Evolutionary conservation across 139 green algal genomes (phyloP).

Genomic region (Dunaliella primolecta): DNA sequence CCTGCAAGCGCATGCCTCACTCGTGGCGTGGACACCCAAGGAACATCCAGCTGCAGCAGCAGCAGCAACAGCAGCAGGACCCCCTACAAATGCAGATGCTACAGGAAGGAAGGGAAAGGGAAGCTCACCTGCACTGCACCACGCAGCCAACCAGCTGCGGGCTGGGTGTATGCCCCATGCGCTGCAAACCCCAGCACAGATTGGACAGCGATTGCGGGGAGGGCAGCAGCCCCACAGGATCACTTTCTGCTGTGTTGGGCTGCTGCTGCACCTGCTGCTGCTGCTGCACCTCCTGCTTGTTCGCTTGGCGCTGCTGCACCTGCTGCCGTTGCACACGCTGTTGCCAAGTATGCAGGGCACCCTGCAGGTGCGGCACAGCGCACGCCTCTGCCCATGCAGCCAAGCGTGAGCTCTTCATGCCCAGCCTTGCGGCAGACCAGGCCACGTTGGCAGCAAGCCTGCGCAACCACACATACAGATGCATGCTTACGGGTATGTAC

Average conservation of each 20-base stretch:
- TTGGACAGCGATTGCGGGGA: background rate
- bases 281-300: background rate
- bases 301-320: background rate
- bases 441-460: slow-evolving; percentile 3
- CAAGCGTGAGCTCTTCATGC: background rate
- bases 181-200: slow-evolving; percentile 2
- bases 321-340: background rate
- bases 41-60: background rate
- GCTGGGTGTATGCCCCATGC: background rate
- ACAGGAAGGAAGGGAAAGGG: too few species aligned
- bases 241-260: background rate
- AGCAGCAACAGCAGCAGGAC: too few species aligned
- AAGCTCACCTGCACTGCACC: background rate
- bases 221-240: background rate
- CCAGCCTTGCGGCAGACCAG: slow-evolving; percentile 3
- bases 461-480: background rate
- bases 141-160: background rate
- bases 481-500: background rate
- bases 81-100: too few species aligned
- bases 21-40: background rate
- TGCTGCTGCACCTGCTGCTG: slow-evolving; percentile 5
- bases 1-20: background rate
- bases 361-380: background rate
- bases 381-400: background rate
- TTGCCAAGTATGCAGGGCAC: background rate